Percentiles rank a stretch among this genome's conserved stretches.
Evolutionary conservation across 2,329 filamentous ascomycete genomes (phyloP).

Genomic region (Talaromyces piceae): DNA sequence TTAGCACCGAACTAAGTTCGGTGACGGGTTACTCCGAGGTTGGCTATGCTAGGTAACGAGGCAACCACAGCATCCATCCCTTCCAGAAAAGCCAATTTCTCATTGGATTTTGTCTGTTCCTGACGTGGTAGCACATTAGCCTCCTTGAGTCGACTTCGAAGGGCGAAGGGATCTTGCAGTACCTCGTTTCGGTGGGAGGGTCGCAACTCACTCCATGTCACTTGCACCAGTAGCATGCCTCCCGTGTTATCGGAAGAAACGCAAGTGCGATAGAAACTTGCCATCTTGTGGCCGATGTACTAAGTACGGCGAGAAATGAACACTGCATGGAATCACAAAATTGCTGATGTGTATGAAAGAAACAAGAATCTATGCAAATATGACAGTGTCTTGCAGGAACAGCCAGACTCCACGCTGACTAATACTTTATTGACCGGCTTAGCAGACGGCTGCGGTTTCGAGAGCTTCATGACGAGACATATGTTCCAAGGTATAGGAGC

Average conservation of each 20-base stretch:
- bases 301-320: background rate
- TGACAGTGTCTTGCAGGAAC: background rate
- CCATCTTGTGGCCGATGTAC: conserved; percentile 4
- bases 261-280: conserved; percentile 7
- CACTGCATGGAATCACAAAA: background rate
- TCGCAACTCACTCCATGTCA: background rate
- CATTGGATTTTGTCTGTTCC: no score
- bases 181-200: background rate
- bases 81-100: no score
- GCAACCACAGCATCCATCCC: no score
- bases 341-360: background rate
- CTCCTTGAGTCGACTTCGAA: no score
- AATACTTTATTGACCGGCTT: background rate
- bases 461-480: background rate
- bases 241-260: conserved; percentile 5
- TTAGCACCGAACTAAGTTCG: no score
- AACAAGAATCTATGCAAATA: conserved; percentile 1
- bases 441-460: background rate
- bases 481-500: background rate
- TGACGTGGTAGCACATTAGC: no score
- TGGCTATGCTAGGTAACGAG: no score
- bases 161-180: background rate
- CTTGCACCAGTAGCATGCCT: conserved; percentile 1
- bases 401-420: no score
- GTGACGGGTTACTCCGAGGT: no score